Base-by-base conservation (phyloP, 2,329 filamentous ascomycete species). In the Fusarium mundagurra region DNA sequence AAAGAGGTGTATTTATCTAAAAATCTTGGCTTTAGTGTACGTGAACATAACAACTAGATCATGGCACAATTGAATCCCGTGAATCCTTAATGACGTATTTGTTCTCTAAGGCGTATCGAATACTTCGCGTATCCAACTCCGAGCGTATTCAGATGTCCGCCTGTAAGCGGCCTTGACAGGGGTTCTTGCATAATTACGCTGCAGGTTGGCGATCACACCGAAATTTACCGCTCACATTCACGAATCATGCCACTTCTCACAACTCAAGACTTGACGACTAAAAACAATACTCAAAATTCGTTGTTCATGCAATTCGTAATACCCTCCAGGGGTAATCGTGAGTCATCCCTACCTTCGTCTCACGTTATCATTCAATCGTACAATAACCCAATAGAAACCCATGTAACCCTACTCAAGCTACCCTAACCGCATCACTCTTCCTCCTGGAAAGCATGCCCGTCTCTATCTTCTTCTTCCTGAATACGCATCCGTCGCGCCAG, bases 381-480 rank as follows among this genome's bases (percentile, higher is more conserved):
- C 5, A n/a, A 18, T 8, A 13, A n/a, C 2, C 20, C 14, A 4
- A 6, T 5, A 11, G 20, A 24, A 8, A 20, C 13, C 3, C 16
- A 2, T 7, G 11, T 16, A 20, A 6, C 6, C n/a, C 13, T 4
- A 8, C 6, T 14, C 6, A 36, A 22, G 5, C 8, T 8, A 16
- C 1, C 12, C n/a, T 10, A 4, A 10, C 8, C 7, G 3, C 9
- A 11, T 8, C 2, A 4, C 6, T 53, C 10, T 12, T 17, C 5
- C 3, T 38, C 33, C 5, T 9, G 17, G 14, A 9, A n/a, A 5
- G 5, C 5, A 5, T 1, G 0, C 2, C 6, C 4, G 0, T 39
- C 20, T 13, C 24, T 34, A 9, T 18, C 20, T 0, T 54, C 14
- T 4, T 29, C 51, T 2, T 54, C 51, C 1, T 18, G 34, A 9